Base-by-base conservation (phyloP, 2,329 filamentous ascomycete genomes). In the Claviceps sorghi region DNA sequence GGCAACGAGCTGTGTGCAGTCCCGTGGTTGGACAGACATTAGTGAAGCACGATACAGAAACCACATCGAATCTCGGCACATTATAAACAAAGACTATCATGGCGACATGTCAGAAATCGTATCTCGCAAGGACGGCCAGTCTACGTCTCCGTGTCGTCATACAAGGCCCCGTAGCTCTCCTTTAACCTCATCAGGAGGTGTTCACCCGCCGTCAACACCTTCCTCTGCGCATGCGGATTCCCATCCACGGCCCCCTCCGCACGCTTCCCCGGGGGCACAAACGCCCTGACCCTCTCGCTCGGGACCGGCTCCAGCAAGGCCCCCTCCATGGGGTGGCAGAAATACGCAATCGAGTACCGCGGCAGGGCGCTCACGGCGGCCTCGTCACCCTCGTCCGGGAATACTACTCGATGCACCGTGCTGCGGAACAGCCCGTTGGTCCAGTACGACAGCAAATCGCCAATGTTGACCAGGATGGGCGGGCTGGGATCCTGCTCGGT, bases 371-470 rank as follows among this genome's bases (percentile, higher is more conserved):
- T 73, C 4, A 66, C 68, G 63, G 78, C 77, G n/a, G 72, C 74
- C 2, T 64, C 55, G 1, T 69, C 62, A 9, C 32, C 53, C 15
- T 48, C 52, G 5, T 15, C 15, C n/a, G 74, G 69, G 58, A 95
- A 93, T 0, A 91, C 81, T 32, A 97, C 93, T 11, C 91, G 75
- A 64, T 97, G 93, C 6, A 96, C 80, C 0, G 91, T 96, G 59
- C 84, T 89, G 60, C 88, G 85, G 56, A 97, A 75, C 47, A 96
- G 68, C 0, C 90, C 89, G 57, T 86, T 84, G 1, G 93, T 97
- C 91, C 91, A 97, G 66, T 94, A 93, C 36, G 81, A 84, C 55
- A 84, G 69, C 63, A 85, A 62, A 64, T 83, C 71, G 67, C 84
- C 69, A 69, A 89, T 78, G 73, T 93, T 70, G 82, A 97, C 66